These are phyloP conservation scores for Aspergillus carbonarius DNA, from an alignment of 2,329 filamentous ascomycete species.

Conservation along the genomic window DNA sequence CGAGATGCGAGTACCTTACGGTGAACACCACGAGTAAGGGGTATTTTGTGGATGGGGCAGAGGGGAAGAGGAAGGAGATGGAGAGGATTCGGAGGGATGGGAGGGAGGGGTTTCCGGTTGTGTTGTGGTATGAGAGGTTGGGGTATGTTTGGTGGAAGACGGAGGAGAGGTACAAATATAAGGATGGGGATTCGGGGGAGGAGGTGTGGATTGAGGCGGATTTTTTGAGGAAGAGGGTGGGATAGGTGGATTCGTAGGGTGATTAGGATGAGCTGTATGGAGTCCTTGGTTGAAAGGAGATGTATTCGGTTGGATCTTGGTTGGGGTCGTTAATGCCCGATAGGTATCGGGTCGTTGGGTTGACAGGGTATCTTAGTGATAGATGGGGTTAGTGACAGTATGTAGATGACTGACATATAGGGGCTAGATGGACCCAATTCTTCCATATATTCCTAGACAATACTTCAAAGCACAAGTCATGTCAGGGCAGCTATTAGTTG, in stretches of 20 bases:
- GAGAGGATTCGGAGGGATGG: constrained; percentile 3
- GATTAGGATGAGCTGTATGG: too few relatives aligned
- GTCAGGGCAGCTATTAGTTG: too few relatives aligned
- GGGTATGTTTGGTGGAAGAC: constrained; percentile 31
- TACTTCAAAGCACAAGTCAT: too few relatives aligned
- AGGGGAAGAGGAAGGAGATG: constrained; percentile 11
- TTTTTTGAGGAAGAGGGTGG: constrained; percentile 25
- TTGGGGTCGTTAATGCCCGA: too few relatives aligned
- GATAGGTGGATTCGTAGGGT: neutral
- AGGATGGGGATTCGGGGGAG: constrained; percentile 9
- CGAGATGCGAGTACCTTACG: constrained; percentile 12
- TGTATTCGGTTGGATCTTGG: too few relatives aligned
- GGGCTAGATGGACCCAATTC: too few relatives aligned
- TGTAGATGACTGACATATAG: too few relatives aligned
- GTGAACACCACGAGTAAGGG: constrained; percentile 23
- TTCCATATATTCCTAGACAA: too few relatives aligned
- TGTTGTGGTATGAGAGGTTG: constrained; percentile 27
- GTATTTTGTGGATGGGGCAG: constrained; percentile 17
- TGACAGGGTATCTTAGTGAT: too few relatives aligned
- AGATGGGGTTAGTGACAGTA: too few relatives aligned
- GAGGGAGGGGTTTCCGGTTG: constrained; percentile 15
- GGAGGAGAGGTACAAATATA: constrained; percentile 19
- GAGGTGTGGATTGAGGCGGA: constrained; percentile 16
- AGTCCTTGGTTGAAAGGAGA: too few relatives aligned
- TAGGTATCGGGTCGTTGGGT: too few relatives aligned